Evolutionary conservation across 805 yeast species (phyloP).

Genomic region (Ogataea thermomethanolica): DNA sequence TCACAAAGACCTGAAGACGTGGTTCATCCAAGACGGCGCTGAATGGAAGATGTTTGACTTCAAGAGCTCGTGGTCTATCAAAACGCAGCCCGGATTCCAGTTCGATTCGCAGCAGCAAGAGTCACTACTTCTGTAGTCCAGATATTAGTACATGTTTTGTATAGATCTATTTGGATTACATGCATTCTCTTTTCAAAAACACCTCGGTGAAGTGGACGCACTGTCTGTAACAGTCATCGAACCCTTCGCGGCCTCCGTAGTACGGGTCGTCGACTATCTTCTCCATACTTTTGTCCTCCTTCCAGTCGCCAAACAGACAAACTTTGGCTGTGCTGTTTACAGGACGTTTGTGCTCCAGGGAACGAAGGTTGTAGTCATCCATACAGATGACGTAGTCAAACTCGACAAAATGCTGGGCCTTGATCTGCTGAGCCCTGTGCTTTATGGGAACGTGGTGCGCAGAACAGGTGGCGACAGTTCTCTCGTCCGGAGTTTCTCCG

Average conservation of each 20-base stretch:
- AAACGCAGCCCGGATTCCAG: conserved; percentile 39
- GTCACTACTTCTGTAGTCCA: conserved; percentile 17
- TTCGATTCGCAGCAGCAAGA: conserved; percentile 34
- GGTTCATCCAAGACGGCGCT: conserved; percentile 63
- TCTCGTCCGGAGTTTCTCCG: conserved; percentile 77
- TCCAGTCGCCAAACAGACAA: conserved; percentile 78
- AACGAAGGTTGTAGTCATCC: conserved; percentile 58
- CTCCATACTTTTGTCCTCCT: conserved; percentile 46
- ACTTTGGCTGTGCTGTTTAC: conserved; percentile 46
- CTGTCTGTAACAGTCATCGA: conserved; percentile 75
- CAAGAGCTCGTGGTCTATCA: conserved; percentile 43
- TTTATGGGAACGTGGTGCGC: conserved; percentile 69
- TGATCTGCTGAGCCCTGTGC: conserved; percentile 73
- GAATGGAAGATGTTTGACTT: conserved; percentile 83
- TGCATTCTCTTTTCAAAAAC: conserved; percentile 52
- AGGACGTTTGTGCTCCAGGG: conserved; percentile 53
- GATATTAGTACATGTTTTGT: not conserved
- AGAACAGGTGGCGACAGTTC: conserved; percentile 67
- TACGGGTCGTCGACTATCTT: conserved; percentile 84
- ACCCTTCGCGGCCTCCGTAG: conserved; percentile 83
- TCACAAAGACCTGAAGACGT: conserved; percentile 68
- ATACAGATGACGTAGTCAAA: conserved; percentile 71
- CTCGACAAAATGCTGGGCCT: conserved; percentile 43
- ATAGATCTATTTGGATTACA: not conserved
- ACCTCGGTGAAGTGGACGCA: conserved; percentile 70